A percentile compares a stretch with the other conserved stretches of the same genome.
These are phyloP conservation scores for Monosporascus sp. DNA, from an alignment of 2,329 filamentous ascomycete species.

Conservation along the genomic window DNA sequence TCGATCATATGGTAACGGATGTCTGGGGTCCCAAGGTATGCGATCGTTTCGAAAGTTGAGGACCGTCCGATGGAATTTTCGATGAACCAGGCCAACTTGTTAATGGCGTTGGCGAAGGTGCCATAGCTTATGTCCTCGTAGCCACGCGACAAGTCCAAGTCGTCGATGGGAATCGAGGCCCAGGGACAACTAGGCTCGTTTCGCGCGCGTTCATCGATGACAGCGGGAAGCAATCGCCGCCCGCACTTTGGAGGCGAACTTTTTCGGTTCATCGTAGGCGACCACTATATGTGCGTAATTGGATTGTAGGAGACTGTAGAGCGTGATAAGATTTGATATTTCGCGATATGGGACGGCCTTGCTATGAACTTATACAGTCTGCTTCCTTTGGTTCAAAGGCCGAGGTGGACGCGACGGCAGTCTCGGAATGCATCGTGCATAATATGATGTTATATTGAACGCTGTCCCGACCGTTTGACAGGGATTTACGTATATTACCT, in stretches of 20 bases:
- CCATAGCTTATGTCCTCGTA: slow-evolving; percentile 16
- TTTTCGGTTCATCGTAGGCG: too few species aligned
- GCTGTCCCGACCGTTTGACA: too few species aligned
- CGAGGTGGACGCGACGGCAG: too few species aligned
- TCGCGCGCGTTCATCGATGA: slow-evolving; percentile 11
- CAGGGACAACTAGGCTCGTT: slow-evolving; percentile 10
- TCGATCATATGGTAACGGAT: slow-evolving; percentile 18
- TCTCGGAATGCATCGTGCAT: too few species aligned
- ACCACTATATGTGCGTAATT: too few species aligned
- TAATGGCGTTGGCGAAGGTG: slow-evolving; percentile 14
- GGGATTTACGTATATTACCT: too few species aligned
- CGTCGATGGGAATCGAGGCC: slow-evolving; percentile 16
- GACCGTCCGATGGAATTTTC: slow-evolving; percentile 10
- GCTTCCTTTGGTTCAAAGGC: too few species aligned
- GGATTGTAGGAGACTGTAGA: too few species aligned
- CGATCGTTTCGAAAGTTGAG: slow-evolving; percentile 12
- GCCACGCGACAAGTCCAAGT: slow-evolving; percentile 16
- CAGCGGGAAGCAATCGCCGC: slow-evolving; percentile 9
- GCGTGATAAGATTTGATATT: too few species aligned
- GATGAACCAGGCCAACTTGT: slow-evolving; percentile 17
- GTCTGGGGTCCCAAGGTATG: slow-evolving; percentile 14
- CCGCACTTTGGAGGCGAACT: slow-evolving; percentile 3
- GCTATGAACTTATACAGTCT: too few species aligned
- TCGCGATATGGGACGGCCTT: too few species aligned
- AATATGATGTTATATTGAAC: too few species aligned